phyloP scores from a whole-genome alignment of 129 eudicot species.

The Sambucus nigra region DNA sequence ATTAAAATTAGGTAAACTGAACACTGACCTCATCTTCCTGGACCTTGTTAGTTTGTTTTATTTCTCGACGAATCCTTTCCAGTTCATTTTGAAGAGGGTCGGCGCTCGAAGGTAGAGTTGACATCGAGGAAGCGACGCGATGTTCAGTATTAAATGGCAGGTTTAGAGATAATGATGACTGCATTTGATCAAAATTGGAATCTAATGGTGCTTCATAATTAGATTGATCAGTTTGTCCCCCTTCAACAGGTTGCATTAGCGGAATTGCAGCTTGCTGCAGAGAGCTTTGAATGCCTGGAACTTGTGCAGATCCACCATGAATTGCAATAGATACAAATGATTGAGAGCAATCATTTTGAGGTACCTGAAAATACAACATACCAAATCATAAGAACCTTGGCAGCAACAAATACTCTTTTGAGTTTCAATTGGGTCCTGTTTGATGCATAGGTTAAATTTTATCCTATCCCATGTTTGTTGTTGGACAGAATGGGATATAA shows the following conservation, averaged over 20 bases:
- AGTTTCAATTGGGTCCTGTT: too few relatives aligned
- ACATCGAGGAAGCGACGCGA: slow-evolving; percentile 16
- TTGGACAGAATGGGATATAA: too few relatives aligned
- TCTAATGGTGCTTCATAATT: slow-evolving; percentile 13
- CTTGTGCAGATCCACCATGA: slow-evolving; percentile 16
- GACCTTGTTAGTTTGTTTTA: slow-evolving; percentile 17
- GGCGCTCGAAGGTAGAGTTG: slow-evolving; percentile 10
- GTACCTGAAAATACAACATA: slow-evolving; percentile 26
- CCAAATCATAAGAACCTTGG: neutral
- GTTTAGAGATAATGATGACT: slow-evolving; percentile 9
- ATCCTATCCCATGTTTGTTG: too few relatives aligned
- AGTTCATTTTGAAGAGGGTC: slow-evolving; percentile 63
- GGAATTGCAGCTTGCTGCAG: slow-evolving; percentile 8
- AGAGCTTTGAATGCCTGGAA: too few relatives aligned
- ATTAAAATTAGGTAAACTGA: slow-evolving; percentile 1
- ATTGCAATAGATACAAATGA: neutral
- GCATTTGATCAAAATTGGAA: slow-evolving; percentile 5
- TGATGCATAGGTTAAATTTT: too few relatives aligned
- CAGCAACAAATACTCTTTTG: too few relatives aligned
- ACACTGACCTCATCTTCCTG: slow-evolving; percentile 47
- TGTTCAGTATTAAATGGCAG: slow-evolving; percentile 2
- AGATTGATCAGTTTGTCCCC: slow-evolving; percentile 12
- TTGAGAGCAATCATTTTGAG: slow-evolving; percentile 9
- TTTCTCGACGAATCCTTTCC: slow-evolving; percentile 38
- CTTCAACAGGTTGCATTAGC: slow-evolving; percentile 9